These are phyloP conservation scores for Xerocomellus chrysenteron DNA, from an alignment of 768 basidiomycete species.

Conservation along the genomic window DNA sequence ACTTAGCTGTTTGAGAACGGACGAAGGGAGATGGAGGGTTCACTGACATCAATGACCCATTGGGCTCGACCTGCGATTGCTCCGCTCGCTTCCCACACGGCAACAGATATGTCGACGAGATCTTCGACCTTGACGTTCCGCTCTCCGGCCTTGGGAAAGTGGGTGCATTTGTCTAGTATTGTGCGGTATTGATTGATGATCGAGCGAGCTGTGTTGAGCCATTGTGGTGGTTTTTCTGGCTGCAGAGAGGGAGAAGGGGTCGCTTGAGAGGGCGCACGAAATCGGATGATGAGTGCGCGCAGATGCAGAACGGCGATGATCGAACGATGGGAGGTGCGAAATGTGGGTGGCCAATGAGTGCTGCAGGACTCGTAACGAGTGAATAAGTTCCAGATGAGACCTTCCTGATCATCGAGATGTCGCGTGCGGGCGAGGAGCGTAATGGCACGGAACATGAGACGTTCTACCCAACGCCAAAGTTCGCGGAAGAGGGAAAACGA, in stretches of 20 bases:
- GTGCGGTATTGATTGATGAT: conserved; percentile 71
- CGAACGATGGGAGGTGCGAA: conserved; percentile 74
- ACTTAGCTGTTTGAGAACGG: conserved; percentile 4
- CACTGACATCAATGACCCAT: conserved; percentile 82
- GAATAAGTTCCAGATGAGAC: conserved; percentile 62
- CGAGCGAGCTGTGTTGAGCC: conserved; percentile 64
- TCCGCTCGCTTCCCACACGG: conserved; percentile 77
- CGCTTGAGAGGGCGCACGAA: conserved; percentile 25
- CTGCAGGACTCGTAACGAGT: conserved; percentile 60
- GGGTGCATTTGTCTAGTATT: conserved; percentile 64
- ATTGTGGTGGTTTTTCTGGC: conserved; percentile 41
- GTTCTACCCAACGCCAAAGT: conserved; percentile 83
- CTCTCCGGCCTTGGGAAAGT: conserved; percentile 81
- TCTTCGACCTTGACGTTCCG: conserved; percentile 77
- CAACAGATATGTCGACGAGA: conserved; percentile 78
- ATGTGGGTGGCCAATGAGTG: conserved; percentile 73
- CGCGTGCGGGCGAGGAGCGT: conserved; percentile 56
- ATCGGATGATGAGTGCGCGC: conserved; percentile 63
- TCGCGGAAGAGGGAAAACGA: conserved; percentile 74
- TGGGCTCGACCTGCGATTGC: conserved; percentile 58
- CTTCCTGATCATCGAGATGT: conserved; percentile 34
- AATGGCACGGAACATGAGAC: conserved; percentile 78
- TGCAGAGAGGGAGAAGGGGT: conserved; percentile 19
- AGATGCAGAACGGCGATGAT: conserved; percentile 70
- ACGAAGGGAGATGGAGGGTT: not conserved